Base-by-base conservation (phyloP, 164 flowering plant genomes). In the Kingdonia uniflora region DNA sequence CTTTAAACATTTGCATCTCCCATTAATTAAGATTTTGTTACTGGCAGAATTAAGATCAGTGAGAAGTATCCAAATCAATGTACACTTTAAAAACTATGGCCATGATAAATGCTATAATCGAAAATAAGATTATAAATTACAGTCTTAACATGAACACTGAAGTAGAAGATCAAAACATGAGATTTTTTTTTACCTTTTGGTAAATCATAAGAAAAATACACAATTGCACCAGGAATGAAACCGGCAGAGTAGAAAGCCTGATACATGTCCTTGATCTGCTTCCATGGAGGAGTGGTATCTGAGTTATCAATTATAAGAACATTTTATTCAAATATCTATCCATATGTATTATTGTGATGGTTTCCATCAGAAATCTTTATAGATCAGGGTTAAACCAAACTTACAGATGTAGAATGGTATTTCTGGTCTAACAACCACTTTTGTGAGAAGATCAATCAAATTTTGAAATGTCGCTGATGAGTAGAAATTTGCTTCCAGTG, bases 261-360 rank as follows among this genome's bases (percentile, higher is more conserved):
- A 1, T 82, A 74, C 68, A 74, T 58, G 63, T 86, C 87, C 54
- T 76, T 82, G 41, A 88, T 61, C 51, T 66, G 83, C 77, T 73
- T 84, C 71, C 81, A 88, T 5, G 99, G 99, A 57, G 99, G 99
- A 43, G 97, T 82, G 6, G 95, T 92, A 62, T 84, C 97, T 90
- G 80, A 52, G n/a, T 14, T 14, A 41, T 41, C 12, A 41, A 14
- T 10, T 41, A 14, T 41, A 41, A 16, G 11, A 14, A 16, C 44
- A 41, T 14, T 1, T 5, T 16, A 14, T 0, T 41, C 5, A 16
- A 41, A 41, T 41, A 41, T 4, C n/a, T 41, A 41, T 11, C 15
- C 15, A 41, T 4, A 23, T 12, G 5, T 15, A 21, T 21, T 23
- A 14, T 7, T 21, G 17, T 1, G 29, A 41, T 41, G 16, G 11